A percentile compares a stretch with the other conserved stretches of the same genome.
These are phyloP conservation scores for Eucalyptus microcorys DNA, from an alignment of 345 rosid genomes.

Conservation along the genomic window DNA sequence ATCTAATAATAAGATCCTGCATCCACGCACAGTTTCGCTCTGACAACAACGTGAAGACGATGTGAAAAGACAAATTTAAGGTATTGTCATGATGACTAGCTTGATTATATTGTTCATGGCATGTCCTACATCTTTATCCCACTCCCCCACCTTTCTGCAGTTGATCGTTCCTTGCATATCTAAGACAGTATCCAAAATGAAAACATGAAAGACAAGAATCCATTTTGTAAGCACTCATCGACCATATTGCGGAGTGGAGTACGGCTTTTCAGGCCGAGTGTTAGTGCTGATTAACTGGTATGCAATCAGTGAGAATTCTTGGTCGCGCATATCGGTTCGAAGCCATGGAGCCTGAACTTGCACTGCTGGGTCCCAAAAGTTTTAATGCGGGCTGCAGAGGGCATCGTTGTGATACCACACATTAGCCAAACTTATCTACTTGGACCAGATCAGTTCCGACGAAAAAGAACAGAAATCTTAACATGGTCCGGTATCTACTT, in stretches of 20 bases:
- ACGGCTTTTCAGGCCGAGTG: not conserved
- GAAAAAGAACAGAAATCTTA: not conserved
- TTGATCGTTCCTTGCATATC: slow-evolving; percentile 21
- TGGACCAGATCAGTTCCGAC: not conserved
- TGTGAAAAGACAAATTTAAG: slow-evolving; percentile 96
- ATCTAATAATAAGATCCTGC: not conserved
- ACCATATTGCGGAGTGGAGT: not conserved
- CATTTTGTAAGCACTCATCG: not conserved
- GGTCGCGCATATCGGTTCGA: not conserved
- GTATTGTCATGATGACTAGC: slow-evolving; percentile 65
- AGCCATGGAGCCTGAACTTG: not conserved
- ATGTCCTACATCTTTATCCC: slow-evolving; percentile 49
- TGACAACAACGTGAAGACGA: slow-evolving; percentile 38
- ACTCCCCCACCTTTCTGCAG: slow-evolving; percentile 18
- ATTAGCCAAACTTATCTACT: not conserved
- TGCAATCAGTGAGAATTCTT: not conserved
- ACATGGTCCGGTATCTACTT: not conserved
- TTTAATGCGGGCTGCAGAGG: not conserved
- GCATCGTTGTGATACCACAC: not conserved
- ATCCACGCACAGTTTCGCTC: not conserved
- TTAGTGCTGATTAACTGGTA: not conserved
- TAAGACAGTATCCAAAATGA: slow-evolving; percentile 30
- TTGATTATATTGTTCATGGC: slow-evolving; percentile 26
- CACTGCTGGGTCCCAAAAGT: not conserved
- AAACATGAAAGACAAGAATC: slow-evolving; percentile 22